Conservation (phyloP, 768 basidiomycete species). For the Chalciporus piperatus region DNA sequence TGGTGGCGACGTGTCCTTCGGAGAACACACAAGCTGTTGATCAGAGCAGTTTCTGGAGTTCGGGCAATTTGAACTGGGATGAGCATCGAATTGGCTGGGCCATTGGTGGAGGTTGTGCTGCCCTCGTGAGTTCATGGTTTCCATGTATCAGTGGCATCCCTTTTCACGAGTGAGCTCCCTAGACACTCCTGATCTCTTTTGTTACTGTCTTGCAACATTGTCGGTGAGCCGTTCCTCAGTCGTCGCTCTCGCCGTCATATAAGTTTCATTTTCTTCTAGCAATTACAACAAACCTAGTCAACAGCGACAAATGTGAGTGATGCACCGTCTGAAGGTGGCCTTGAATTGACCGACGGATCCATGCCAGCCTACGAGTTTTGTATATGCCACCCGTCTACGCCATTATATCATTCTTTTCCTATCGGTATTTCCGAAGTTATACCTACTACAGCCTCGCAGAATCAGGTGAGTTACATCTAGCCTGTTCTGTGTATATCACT, state of each 20-base stretch:
- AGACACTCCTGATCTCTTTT: slow-evolving; percentile 63
- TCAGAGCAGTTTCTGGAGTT: slow-evolving; percentile 62
- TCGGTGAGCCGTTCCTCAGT: slow-evolving; percentile 42
- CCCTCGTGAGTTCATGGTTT: slow-evolving; percentile 41
- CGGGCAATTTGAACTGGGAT: slow-evolving; percentile 54
- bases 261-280: slow-evolving; percentile 35
- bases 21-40: slow-evolving; percentile 50
- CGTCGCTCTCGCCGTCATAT: not conserved
- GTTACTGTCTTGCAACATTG: slow-evolving; percentile 59
- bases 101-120: slow-evolving; percentile 60
- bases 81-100: slow-evolving; percentile 71
- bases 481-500: slow-evolving; percentile 26
- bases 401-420: slow-evolving; percentile 82
- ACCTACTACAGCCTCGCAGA: slow-evolving; percentile 58
- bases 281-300: slow-evolving; percentile 69
- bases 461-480: slow-evolving; percentile 37
- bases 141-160: not conserved
- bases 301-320: slow-evolving; percentile 75
- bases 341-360: not conserved
- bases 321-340: not conserved
- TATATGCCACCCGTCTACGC: slow-evolving; percentile 85
- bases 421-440: slow-evolving; percentile 78
- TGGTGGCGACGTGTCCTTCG: slow-evolving; percentile 43
- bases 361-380: slow-evolving; percentile 63
- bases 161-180: not conserved